Evolutionary conservation across 2,329 filamentous ascomycete genomes (phyloP), one percentile per base, ranked within the genome.

Genomic region (Orbilia ellipsospora): DNA sequence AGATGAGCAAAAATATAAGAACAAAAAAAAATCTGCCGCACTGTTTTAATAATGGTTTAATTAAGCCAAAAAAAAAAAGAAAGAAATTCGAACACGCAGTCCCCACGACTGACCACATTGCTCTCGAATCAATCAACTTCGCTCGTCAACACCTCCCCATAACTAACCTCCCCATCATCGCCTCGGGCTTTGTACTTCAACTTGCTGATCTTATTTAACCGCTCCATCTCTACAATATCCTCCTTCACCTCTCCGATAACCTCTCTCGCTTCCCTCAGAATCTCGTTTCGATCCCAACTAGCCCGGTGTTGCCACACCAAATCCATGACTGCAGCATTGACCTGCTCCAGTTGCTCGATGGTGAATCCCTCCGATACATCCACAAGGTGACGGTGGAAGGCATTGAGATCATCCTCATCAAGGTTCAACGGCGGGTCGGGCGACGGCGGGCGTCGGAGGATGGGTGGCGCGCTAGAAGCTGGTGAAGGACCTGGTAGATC

Each of bases 281-380:
- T 93, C 79, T 86, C 86, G 79, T 89, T 90, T 51, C 95, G 88
- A 82, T 99, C 95, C 88, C 92, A 95, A 80, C 96, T 90, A 56
- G 88, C 87, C 59, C 93, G 87, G 74, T 87, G 87, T 75, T 86
- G 86, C 95, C 95, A 99, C 52, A 98, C 87, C 77, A 90, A 89
- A 75, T 94, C 91, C 94, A 98, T 98, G 77, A 98, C 85, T 78
- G 90, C 89, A 6, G 93, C 90, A 81, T 94, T 94, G 81, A 97
- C 90, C 82, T 98, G 94, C 84, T 98, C 94, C 18, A 99, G 85
- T 82, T 99, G 94, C 83, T 99, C 95, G 62, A 99, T 92, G 0
- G 90, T 92, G 81, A 92, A 92, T 0, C 92, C 92, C 18, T 88
- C 90, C 1, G 92, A 94, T 52, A 86, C 85, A 28, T 87, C 83